These are phyloP conservation scores for Hypoxylon fragiforme DNA, from an alignment of 495 filamentous ascomycete genomes.

Conservation along the genomic window DNA sequence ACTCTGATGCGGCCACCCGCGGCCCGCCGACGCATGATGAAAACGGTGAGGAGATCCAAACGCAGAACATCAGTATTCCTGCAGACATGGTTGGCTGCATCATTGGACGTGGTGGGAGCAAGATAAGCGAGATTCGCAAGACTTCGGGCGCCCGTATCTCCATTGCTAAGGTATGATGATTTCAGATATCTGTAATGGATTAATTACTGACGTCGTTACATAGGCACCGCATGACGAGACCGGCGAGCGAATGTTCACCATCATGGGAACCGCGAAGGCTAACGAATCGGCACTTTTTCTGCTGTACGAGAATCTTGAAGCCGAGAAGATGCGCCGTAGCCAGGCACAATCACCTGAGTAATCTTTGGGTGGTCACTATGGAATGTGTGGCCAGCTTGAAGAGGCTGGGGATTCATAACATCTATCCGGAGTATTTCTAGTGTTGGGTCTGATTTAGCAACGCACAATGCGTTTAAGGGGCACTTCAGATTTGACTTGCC, in stretches of 20 bases:
- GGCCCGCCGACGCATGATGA: constrained; percentile 82
- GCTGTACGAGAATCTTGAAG: constrained; percentile 97
- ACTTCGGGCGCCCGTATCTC: constrained; percentile 95
- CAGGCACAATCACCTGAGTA: constrained; percentile 70
- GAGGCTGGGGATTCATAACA: constrained; percentile 33
- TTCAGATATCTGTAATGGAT: neutral
- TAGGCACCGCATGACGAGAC: constrained; percentile 91
- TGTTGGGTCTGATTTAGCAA: constrained; percentile 50
- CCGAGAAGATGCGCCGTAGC: constrained; percentile 95
- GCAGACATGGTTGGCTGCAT: constrained; percentile 99
- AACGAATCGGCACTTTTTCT: constrained; percentile 96
- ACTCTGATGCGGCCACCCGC: constrained; percentile 74
- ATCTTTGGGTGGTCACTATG: constrained; percentile 34
- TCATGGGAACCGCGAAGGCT: constrained; percentile 86
- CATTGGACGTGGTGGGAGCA: constrained; percentile 89
- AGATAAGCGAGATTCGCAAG: constrained; percentile 97
- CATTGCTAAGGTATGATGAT: constrained; percentile 73
- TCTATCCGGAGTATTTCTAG: constrained; percentile 40
- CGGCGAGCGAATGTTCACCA: constrained; percentile 99
- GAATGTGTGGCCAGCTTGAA: constrained; percentile 24
- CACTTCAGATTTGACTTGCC: constrained; percentile 61
- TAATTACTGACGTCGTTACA: constrained; percentile 13
- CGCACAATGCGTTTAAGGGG: constrained; percentile 41
- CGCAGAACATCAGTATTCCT: constrained; percentile 98
- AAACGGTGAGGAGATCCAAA: constrained; percentile 96